Percentiles rank a stretch among this genome's conserved stretches.
phyloP scores from a whole-genome alignment of 2,329 filamentous ascomycete genomes.

The Neocatenulostroma microsporum region DNA sequence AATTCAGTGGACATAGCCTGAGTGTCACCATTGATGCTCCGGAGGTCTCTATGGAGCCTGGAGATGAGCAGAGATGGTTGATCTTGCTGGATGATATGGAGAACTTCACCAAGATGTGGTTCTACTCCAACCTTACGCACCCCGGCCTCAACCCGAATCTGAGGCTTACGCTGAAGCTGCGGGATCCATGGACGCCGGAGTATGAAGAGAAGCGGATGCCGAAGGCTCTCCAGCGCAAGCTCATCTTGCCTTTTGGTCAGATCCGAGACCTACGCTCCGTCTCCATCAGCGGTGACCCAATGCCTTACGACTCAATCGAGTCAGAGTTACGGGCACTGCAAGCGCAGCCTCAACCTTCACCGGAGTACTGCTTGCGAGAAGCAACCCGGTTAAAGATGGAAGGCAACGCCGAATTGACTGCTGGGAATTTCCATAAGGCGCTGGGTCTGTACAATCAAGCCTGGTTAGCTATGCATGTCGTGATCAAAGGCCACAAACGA shows the following conservation, averaged over 20 bases:
- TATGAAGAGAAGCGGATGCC: slow-evolving; percentile 34
- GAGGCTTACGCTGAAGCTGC: slow-evolving; percentile 37
- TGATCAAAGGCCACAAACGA: slow-evolving; percentile 39
- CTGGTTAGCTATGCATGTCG: slow-evolving; percentile 48
- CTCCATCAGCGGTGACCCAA: slow-evolving; percentile 31
- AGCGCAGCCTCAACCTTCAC: slow-evolving; percentile 32
- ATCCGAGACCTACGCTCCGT: slow-evolving; percentile 40
- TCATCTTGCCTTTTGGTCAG: slow-evolving; percentile 43
- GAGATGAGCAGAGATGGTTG: slow-evolving; percentile 32
- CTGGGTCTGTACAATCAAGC: slow-evolving; percentile 40
- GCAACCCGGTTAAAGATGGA: slow-evolving; percentile 38
- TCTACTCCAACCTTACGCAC: slow-evolving; percentile 44
- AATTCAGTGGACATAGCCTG: slow-evolving; percentile 36
- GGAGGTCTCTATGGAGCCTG: slow-evolving; percentile 18
- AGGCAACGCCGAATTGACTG: slow-evolving; percentile 39
- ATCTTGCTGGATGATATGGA: slow-evolving; percentile 43
- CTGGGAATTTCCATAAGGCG: slow-evolving; percentile 32
- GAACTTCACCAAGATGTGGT: slow-evolving; percentile 45
- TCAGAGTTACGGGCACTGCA: slow-evolving; percentile 32
- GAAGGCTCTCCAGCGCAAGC: slow-evolving; percentile 34
- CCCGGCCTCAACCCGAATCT: slow-evolving; percentile 45
- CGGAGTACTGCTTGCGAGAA: slow-evolving; percentile 39
- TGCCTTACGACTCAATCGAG: slow-evolving; percentile 28
- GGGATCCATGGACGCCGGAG: slow-evolving; percentile 36
- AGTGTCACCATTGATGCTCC: slow-evolving; percentile 39